Conservation (phyloP, 176 grass and related monocot species). For the Lolium rigidum region DNA sequence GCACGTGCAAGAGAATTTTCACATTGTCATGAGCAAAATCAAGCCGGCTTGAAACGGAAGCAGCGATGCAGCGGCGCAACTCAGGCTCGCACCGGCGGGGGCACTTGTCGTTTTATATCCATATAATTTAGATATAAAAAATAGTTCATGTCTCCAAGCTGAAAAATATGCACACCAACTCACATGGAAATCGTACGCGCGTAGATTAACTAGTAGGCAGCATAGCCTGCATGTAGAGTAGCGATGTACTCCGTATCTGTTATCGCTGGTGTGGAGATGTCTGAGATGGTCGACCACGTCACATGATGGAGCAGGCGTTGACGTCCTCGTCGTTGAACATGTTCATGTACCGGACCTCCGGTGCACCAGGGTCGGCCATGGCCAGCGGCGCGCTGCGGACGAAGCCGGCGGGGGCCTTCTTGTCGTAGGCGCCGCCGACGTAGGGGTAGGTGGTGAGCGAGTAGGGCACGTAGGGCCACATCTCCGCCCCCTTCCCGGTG, state of each 20-base stretch:
- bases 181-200: neutral
- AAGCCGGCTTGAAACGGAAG: no score
- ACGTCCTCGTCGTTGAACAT: conserved; percentile 91
- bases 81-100: no score
- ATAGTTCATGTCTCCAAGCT: neutral
- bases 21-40: no score
- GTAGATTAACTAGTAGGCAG: neutral
- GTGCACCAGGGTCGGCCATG: conserved; percentile 57
- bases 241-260: neutral
- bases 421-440: conserved; percentile 80
- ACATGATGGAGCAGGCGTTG: conserved; percentile 74
- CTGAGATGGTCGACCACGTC: neutral
- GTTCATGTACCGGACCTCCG: conserved; percentile 51
- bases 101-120: no score
- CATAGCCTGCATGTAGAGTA: neutral
- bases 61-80: no score
- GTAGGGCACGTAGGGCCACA: conserved; percentile 81
- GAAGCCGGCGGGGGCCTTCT: conserved; percentile 74
- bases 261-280: neutral
- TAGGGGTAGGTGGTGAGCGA: conserved; percentile 66
- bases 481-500: conserved; percentile 72
- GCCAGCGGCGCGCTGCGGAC: conserved; percentile 67
- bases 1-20: no score
- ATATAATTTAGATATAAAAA: neutral
- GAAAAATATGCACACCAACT: neutral